A percentile compares a stretch with the other conserved stretches of the same genome.
Conservation (phyloP, 2,329 filamentous ascomycete species). For the Coniochaeta sp. region DNA sequence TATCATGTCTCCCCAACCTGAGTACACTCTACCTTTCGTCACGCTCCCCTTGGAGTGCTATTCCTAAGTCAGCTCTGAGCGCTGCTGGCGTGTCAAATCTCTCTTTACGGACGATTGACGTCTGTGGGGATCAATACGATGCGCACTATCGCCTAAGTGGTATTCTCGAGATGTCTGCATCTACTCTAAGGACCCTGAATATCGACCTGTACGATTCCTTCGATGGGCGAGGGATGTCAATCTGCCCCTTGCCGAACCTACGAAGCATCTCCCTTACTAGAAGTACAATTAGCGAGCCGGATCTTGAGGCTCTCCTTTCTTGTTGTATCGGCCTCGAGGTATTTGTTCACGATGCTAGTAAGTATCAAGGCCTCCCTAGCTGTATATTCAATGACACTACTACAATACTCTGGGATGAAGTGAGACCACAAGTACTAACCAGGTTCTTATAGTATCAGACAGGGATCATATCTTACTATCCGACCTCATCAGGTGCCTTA, state of each 20-base stretch:
- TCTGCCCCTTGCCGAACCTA: background rate
- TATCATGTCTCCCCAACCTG: background rate
- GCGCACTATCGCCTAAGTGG: background rate
- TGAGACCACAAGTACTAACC: background rate
- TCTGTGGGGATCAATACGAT: background rate
- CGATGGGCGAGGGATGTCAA: background rate
- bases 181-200: background rate
- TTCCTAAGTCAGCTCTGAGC: background rate
- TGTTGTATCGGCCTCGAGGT: background rate
- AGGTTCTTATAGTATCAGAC: background rate
- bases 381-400: background rate
- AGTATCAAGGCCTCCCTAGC: background rate
- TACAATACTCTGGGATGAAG: background rate
- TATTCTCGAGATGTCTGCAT: background rate
- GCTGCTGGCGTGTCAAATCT: background rate
- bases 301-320: background rate
- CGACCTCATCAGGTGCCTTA: background rate
- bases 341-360: background rate
- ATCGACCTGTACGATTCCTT: background rate
- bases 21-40: background rate
- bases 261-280: background rate
- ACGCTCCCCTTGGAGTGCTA: background rate
- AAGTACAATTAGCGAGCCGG: background rate
- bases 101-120: background rate
- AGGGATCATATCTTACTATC: background rate